These are phyloP conservation scores for Beta corolliflora DNA, from an alignment of 179 eudicot species.

Conservation along the genomic window DNA sequence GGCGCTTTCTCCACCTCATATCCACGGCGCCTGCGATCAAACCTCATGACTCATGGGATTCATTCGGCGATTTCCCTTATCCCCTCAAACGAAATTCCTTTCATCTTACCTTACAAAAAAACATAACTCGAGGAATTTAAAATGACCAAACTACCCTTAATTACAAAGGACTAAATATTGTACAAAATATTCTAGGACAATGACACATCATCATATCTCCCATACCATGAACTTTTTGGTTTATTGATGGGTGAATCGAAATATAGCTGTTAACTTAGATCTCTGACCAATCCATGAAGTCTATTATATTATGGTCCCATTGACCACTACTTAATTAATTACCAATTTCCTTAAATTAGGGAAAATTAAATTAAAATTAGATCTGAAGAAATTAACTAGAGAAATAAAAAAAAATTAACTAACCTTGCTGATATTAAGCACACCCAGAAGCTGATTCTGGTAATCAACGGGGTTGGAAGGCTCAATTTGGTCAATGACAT, in stretches of 20 bases:
- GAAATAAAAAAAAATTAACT: conserved; percentile 1
- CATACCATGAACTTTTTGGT: conserved; percentile 14
- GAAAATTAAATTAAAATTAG: background rate
- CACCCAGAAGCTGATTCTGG: conserved; percentile 65
- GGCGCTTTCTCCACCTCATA: too few relatives aligned
- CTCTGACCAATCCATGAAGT: background rate
- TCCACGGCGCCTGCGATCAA: too few relatives aligned
- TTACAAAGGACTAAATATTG: background rate
- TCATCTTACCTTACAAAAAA: too few relatives aligned
- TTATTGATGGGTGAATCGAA: background rate
- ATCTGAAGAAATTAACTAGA: background rate
- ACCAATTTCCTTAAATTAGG: background rate
- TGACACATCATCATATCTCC: conserved; percentile 23
- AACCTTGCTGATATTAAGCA: conserved; percentile 71
- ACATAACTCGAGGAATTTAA: too few relatives aligned
- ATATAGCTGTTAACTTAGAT: conserved; percentile 12
- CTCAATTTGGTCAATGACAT: conserved; percentile 71
- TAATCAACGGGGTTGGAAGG: conserved; percentile 50
- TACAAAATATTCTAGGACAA: conserved; percentile 15
- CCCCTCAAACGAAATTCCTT: too few relatives aligned
- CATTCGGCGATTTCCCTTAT: too few relatives aligned
- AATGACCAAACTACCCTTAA: conserved; percentile 11
- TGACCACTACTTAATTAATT: background rate
- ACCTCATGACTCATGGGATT: too few relatives aligned
- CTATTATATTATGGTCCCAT: background rate